phyloP scores from a whole-genome alignment of 257 asterid genomes.

The Thymus quinquecostatus region DNA sequence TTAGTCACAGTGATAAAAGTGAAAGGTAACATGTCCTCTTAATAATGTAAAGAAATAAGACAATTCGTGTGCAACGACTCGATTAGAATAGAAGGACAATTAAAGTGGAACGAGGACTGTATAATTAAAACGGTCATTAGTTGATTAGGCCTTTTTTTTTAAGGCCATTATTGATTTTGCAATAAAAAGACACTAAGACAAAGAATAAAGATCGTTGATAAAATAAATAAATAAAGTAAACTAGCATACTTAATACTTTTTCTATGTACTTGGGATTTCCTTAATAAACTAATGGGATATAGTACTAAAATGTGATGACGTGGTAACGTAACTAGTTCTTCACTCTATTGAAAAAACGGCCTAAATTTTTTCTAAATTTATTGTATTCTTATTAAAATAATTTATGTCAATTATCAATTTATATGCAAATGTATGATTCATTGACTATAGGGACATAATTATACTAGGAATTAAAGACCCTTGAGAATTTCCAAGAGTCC shows the following conservation, averaged over 20 bases:
- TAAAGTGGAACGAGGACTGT: no score
- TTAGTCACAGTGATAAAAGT: no score
- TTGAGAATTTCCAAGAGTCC: neutral
- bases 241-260: no score
- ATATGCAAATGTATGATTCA: neutral
- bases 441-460: neutral
- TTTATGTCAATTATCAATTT: neutral
- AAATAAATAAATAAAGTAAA: neutral
- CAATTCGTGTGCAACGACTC: no score
- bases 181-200: neutral
- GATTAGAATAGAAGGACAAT: no score
- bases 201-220: conserved; percentile 7
- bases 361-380: no score
- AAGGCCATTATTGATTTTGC: neutral
- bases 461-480: neutral
- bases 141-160: conserved; percentile 14
- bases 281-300: neutral
- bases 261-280: neutral
- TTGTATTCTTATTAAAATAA: no score
- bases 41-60: no score
- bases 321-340: no score
- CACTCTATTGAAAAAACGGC: no score
- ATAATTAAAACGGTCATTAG: neutral
- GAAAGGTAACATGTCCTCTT: no score
- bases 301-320: no score